phyloP scores from a whole-genome alignment of 1,284 basidiomycete genomes.

The Trichosporon ovoides region DNA sequence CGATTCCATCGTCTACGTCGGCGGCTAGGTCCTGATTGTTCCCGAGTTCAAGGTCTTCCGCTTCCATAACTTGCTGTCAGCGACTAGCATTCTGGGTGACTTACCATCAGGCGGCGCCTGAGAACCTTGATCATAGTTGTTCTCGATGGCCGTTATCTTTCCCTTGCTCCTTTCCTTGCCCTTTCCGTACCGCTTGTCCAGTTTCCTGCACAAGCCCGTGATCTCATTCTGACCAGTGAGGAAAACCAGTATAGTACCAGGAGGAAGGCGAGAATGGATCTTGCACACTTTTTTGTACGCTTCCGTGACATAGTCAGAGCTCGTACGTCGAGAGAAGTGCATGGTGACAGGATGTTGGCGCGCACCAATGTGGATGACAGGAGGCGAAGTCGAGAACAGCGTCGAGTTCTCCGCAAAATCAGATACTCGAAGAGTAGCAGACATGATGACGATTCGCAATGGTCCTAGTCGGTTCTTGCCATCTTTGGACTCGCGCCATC shows the following conservation, averaged over 20 bases:
- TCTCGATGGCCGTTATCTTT: constrained; percentile 8
- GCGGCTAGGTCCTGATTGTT: constrained; percentile 49
- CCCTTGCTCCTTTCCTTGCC: constrained; percentile 58
- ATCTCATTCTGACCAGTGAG: constrained; percentile 76
- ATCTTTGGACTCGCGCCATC: constrained; percentile 69
- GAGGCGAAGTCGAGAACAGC: constrained; percentile 77
- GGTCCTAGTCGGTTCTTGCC: constrained; percentile 71
- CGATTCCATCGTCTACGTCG: constrained; percentile 51
- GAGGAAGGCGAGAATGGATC: constrained; percentile 65
- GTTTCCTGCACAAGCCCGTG: constrained; percentile 58
- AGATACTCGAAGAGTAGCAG: constrained; percentile 86
- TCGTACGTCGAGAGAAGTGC: constrained; percentile 85
- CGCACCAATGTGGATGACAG: constrained; percentile 80
- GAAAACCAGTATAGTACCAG: constrained; percentile 68
- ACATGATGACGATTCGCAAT: constrained; percentile 94
- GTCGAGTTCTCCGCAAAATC: constrained; percentile 86
- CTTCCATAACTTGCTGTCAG: constrained; percentile 38
- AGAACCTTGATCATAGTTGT: constrained; percentile 11
- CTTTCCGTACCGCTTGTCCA: constrained; percentile 71
- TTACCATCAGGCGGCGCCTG: constrained; percentile 32
- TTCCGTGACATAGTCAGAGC: constrained; percentile 81
- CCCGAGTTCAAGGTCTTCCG: constrained; percentile 49
- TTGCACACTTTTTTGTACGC: constrained; percentile 84
- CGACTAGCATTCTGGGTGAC: constrained; percentile 55
- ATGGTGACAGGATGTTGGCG: constrained; percentile 93